phyloP scores from a whole-genome alignment of 495 filamentous ascomycete species.

The Podospora australis region DNA sequence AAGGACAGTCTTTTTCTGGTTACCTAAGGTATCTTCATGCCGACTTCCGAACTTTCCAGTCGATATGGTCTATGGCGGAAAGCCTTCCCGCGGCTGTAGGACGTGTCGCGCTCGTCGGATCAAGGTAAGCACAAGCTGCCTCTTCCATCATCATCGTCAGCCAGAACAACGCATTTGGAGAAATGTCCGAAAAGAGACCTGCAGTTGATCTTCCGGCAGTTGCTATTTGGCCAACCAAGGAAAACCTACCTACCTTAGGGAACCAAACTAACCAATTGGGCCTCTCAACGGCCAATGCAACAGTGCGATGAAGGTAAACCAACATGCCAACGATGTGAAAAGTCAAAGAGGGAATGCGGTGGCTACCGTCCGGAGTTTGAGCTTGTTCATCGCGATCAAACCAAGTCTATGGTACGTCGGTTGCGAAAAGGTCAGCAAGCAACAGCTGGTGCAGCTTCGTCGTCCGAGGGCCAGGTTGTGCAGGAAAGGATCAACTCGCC shows the following conservation, averaged over 20 bases:
- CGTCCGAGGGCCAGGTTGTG: background rate
- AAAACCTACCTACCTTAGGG: background rate
- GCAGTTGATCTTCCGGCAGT: background rate
- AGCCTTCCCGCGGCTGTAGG: constrained; percentile 64
- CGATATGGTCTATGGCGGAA: constrained; percentile 68
- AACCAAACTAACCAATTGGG: background rate
- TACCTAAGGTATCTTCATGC: background rate
- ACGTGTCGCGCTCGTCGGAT: constrained; percentile 62
- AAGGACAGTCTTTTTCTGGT: too few species aligned
- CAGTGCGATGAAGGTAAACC: constrained; percentile 65
- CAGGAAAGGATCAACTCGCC: too few species aligned
- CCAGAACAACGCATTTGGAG: too few species aligned
- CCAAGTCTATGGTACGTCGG: constrained; percentile 48
- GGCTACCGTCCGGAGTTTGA: constrained; percentile 63
- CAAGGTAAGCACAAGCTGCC: constrained; percentile 47
- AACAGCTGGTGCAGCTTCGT: background rate
- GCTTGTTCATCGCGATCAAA: constrained; percentile 61
- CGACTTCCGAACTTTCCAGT: background rate
- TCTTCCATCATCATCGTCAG: background rate
- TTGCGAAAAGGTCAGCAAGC: constrained; percentile 23
- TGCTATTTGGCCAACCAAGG: background rate
- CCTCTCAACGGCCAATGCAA: background rate
- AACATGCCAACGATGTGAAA: constrained; percentile 59
- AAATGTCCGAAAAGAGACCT: background rate
- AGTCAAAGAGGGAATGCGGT: constrained; percentile 58